These are phyloP conservation scores for Komagataella ulmi DNA, from an alignment of 805 yeast genomes.

Conservation along the genomic window DNA sequence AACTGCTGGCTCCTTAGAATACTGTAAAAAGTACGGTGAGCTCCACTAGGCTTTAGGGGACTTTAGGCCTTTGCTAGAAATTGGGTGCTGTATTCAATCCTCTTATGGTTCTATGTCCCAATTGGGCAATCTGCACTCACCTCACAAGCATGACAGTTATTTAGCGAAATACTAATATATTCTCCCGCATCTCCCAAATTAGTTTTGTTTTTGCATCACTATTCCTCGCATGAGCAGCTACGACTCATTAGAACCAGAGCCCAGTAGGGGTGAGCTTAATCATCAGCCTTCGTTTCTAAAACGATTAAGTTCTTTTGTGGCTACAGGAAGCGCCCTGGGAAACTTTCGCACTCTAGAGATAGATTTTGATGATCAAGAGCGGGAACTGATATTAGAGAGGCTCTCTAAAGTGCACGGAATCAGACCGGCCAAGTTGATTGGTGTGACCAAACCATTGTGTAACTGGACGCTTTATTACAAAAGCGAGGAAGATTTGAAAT, in stretches of 20 bases:
- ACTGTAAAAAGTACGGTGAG: background rate
- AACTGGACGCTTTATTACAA: conserved; percentile 24
- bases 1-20: background rate
- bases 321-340: background rate
- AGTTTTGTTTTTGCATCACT: background rate
- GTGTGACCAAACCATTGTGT: conserved; percentile 19
- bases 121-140: background rate
- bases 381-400: conserved; percentile 5
- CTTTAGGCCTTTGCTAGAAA: too few species aligned
- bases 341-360: background rate
- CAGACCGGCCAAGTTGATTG: conserved; percentile 35
- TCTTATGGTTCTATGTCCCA: background rate
- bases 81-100: too few species aligned
- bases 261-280: background rate
- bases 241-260: background rate
- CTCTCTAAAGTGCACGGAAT: conserved; percentile 22
- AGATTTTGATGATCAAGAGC: background rate
- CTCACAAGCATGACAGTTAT: background rate
- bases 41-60: background rate
- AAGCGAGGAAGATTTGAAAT: conserved; percentile 11
- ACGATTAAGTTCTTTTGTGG: background rate
- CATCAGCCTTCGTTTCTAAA: background rate
- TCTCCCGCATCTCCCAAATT: too few species aligned
- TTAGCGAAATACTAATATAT: background rate
- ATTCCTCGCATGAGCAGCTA: background rate